A percentile compares a stretch with the other conserved stretches of the same genome.
These are phyloP conservation scores for Podospora fimiseda DNA, from an alignment of 495 filamentous ascomycete species.

Conservation along the genomic window DNA sequence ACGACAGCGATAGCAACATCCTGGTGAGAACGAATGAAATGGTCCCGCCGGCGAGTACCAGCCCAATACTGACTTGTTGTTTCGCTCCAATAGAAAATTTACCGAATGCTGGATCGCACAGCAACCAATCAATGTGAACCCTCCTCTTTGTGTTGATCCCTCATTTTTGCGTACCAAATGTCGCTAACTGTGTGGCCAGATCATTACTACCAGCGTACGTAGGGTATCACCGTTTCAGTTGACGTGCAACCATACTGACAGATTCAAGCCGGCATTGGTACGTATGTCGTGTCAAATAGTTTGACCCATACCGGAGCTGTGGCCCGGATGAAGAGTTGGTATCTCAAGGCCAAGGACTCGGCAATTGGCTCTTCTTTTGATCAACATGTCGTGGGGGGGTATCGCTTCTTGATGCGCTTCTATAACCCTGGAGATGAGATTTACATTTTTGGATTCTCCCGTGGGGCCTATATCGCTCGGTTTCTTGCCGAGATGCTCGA, in stretches of 20 bases:
- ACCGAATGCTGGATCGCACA: slow-evolving; percentile 54
- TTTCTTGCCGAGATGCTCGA: slow-evolving; percentile 86
- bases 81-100: slow-evolving; percentile 62
- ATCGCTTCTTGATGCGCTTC: slow-evolving; percentile 84
- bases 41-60: too few relatives aligned
- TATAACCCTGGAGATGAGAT: slow-evolving; percentile 77
- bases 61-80: too few relatives aligned
- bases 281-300: slow-evolving; percentile 66
- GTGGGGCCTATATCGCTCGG: slow-evolving; percentile 80
- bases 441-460: slow-evolving; percentile 76
- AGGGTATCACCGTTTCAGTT: not conserved
- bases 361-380: slow-evolving; percentile 80
- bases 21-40: too few relatives aligned
- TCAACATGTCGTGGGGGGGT: slow-evolving; percentile 76
- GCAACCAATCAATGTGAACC: slow-evolving; percentile 45
- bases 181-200: slow-evolving; percentile 28
- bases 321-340: slow-evolving; percentile 66
- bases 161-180: not conserved
- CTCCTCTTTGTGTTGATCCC: not conserved
- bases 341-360: slow-evolving; percentile 76
- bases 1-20: slow-evolving; percentile 80
- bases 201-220: slow-evolving; percentile 64
- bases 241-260: slow-evolving; percentile 23
- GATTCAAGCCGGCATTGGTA: slow-evolving; percentile 67
- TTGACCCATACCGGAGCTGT: slow-evolving; percentile 58